Evolutionary conservation across 2,329 filamentous ascomycete species (phyloP).

Genomic region (Huntiella abstrusa): DNA sequence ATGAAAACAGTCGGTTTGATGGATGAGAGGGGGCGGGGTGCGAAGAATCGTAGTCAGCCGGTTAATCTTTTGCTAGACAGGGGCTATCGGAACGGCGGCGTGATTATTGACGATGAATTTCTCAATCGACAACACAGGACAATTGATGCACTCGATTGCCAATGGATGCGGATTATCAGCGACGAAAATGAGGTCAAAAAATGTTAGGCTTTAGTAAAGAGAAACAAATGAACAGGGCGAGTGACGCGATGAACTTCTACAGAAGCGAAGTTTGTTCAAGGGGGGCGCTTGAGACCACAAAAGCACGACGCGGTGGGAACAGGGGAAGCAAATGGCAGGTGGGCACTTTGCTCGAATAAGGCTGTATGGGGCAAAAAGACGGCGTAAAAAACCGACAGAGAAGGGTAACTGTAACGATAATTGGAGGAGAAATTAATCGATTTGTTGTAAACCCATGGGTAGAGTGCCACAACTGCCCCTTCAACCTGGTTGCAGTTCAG

Average conservation of each 20-base stretch:
- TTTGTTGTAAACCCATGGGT: too few species aligned
- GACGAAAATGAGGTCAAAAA: not conserved
- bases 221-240: not conserved
- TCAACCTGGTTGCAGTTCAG: too few species aligned
- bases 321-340: constrained; percentile 4
- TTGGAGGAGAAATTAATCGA: constrained; percentile 20
- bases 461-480: too few species aligned
- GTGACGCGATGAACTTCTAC: not conserved
- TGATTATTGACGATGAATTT: too few species aligned
- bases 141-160: not conserved
- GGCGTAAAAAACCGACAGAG: not conserved
- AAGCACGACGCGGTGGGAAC: constrained; percentile 2
- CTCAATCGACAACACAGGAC: not conserved
- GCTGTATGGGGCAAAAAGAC: not conserved
- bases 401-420: not conserved
- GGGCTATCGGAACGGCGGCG: too few species aligned
- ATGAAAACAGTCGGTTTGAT: not conserved
- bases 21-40: not conserved
- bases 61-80: too few species aligned
- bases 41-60: too few species aligned
- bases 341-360: constrained; percentile 1
- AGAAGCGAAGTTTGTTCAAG: constrained; percentile 2
- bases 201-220: not conserved
- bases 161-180: not conserved
- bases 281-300: not conserved